Evolutionary conservation across 1,284 basidiomycete species (phyloP).

Genomic region (Amylostereum areolatum): DNA sequence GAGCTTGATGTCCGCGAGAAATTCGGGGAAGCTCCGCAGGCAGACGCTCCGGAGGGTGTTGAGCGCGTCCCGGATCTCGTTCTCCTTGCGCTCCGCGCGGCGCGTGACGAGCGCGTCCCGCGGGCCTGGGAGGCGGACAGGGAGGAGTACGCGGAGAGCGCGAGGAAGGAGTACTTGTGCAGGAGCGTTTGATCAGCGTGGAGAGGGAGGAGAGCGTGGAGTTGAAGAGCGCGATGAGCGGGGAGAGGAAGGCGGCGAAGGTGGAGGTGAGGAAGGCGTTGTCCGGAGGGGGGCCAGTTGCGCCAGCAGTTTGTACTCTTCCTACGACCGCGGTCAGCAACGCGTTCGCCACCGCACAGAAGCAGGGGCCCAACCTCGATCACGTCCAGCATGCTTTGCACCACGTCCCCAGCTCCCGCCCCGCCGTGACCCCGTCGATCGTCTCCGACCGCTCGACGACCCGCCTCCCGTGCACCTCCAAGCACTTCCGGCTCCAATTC

Average conservation of each 20-base stretch:
- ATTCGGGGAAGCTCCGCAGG: slow-evolving; percentile 74
- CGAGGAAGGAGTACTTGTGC: slow-evolving; percentile 81
- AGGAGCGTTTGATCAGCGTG: slow-evolving; percentile 70
- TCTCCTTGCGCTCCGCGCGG: slow-evolving; percentile 43
- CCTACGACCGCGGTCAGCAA: slow-evolving; percentile 27
- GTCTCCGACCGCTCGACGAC: slow-evolving; percentile 63
- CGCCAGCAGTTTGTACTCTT: slow-evolving; percentile 55
- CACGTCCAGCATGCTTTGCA: slow-evolving; percentile 51
- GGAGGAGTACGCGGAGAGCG: slow-evolving; percentile 59
- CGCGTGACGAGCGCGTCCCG: slow-evolving; percentile 58
- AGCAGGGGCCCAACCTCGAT: slow-evolving; percentile 44
- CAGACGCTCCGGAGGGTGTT: slow-evolving; percentile 60
- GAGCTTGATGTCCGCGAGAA: slow-evolving; percentile 67
- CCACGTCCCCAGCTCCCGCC: slow-evolving; percentile 65
- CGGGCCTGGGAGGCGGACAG: slow-evolving; percentile 46
- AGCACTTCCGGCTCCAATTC: slow-evolving; percentile 62
- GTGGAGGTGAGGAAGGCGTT: slow-evolving; percentile 44
- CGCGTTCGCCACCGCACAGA: not conserved
- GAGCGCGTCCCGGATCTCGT: slow-evolving; percentile 66
- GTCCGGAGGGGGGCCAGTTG: slow-evolving; percentile 56
- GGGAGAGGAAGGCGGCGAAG: slow-evolving; percentile 54
- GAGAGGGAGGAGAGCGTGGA: slow-evolving; percentile 57
- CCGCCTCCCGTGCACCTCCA: slow-evolving; percentile 64
- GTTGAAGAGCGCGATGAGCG: slow-evolving; percentile 57
- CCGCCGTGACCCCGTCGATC: slow-evolving; percentile 53